Conservation (phyloP, 2,329 filamentous ascomycete species). For the Graphilbum sp. region DNA sequence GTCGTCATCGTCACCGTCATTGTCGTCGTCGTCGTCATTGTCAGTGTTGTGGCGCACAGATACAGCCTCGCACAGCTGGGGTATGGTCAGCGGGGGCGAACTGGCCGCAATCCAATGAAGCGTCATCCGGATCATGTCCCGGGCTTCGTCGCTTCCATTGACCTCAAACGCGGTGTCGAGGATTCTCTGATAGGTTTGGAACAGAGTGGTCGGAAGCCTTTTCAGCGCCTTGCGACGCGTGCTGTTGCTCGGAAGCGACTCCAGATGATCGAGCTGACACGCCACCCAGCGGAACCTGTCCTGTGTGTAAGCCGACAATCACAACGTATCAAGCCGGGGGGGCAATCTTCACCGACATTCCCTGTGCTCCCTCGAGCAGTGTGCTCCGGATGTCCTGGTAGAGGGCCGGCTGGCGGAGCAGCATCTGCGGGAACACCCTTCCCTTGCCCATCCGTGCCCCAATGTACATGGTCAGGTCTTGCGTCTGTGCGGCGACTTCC, state of each 20-base stretch:
- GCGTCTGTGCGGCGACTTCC: neutral
- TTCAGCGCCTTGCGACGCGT: neutral
- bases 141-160: neutral
- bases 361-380: neutral
- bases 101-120: constrained; percentile 1
- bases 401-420: neutral
- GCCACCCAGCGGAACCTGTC: constrained; percentile 1
- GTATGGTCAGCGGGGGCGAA: neutral
- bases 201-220: neutral
- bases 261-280: constrained; percentile 1
- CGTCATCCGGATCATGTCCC: neutral
- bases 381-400: neutral
- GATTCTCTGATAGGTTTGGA: neutral
- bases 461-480: constrained; percentile 1
- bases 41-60: neutral
- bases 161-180: neutral
- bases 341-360: no score
- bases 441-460: neutral
- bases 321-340: no score
- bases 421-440: neutral
- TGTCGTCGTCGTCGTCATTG: neutral
- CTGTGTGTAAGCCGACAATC: no score
- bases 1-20: neutral
- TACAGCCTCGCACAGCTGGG: neutral
- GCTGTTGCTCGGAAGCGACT: neutral